phyloP scores from a whole-genome alignment of 768 basidiomycete genomes.

The Russula sp. region DNA sequence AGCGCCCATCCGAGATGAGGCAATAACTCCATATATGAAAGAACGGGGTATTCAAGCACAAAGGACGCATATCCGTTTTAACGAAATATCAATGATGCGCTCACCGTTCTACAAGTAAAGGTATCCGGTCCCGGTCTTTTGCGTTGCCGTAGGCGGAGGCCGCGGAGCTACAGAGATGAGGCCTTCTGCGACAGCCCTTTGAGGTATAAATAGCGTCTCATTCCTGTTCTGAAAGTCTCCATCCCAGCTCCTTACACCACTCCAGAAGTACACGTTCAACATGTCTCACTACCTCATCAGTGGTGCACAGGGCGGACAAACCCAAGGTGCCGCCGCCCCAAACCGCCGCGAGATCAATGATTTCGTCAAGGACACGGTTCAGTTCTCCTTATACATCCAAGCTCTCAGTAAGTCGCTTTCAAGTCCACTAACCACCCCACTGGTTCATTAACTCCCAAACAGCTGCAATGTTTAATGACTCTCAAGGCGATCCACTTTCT shows the following conservation, averaged over 20 bases:
- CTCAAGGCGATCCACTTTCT: slow-evolving; percentile 39
- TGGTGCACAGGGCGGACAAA: neutral
- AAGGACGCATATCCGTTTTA: neutral
- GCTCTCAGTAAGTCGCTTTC: slow-evolving; percentile 43
- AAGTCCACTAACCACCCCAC: neutral
- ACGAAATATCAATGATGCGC: neutral
- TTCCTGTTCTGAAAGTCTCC: neutral
- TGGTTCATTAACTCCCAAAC: neutral
- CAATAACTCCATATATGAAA: neutral
- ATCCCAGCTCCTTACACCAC: neutral
- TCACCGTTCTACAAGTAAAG: neutral
- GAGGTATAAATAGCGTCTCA: neutral
- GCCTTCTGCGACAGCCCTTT: neutral
- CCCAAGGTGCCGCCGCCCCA: slow-evolving; percentile 12
- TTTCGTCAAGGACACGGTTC: slow-evolving; percentile 41
- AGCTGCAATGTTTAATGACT: slow-evolving; percentile 37
- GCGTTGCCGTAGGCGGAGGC: neutral
- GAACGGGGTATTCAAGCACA: neutral
- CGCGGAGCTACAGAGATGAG: neutral
- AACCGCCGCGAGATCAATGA: slow-evolving; percentile 23
- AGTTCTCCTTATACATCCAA: slow-evolving; percentile 51
- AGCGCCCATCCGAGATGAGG: neutral
- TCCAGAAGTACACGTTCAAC: neutral
- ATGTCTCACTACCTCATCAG: slow-evolving; percentile 17
- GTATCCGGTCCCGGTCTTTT: slow-evolving; percentile 2